Evolutionary conservation across 2,329 filamentous ascomycete species (phyloP), one percentile per base, ranked within the genome.

Genomic region (Chalaropsis ovoidea): DNA sequence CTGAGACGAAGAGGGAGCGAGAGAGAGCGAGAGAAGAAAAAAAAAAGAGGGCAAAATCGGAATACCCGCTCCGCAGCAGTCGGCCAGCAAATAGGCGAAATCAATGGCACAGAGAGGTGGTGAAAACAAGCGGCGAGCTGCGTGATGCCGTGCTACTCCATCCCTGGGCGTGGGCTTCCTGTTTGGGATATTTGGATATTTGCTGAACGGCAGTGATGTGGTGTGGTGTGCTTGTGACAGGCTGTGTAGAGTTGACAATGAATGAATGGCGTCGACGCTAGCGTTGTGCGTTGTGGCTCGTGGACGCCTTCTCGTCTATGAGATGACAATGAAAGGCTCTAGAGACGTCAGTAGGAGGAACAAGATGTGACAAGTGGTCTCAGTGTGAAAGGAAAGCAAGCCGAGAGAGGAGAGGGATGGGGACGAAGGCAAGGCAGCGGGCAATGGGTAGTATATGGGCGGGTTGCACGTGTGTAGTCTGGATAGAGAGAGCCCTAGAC

Each of bases 81-180:
- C 10, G 27, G 15, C 27, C 54, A 58, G 54, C n/a, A 35, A 58
- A 58, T 58, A 58, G 54, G 54, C 54, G 54, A 62, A 45, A 62
- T 62, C 39, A 45, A 42, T 24, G 60, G 39, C 60, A 62, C 60
- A 43, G 22, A 27, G n/a, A 19, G 39, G 60, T 27, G 19, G 39
- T 4, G 17, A 62, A 62, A 27, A 45, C 11, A 62, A 35, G 39
- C 60, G 39, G 31, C 31, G 31, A 39, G 54, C 54, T 58, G 54
- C 54, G 24, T 35, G 54, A 58, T 58, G 54, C 27, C 54, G 54
- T 58, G 54, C 31, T 58, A 58, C 54, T 58, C 17, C 54, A 58
- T 58, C 24, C 54, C 54, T 39, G 54, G 24, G 54, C 27, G 24
- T 58, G 54, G n/a, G 54, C 54, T 58, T 58, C 54, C 54, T 58